Evolutionary conservation across 78 protist species (phyloP).

Genomic region (Neovahlkampfia damariscottae): DNA sequence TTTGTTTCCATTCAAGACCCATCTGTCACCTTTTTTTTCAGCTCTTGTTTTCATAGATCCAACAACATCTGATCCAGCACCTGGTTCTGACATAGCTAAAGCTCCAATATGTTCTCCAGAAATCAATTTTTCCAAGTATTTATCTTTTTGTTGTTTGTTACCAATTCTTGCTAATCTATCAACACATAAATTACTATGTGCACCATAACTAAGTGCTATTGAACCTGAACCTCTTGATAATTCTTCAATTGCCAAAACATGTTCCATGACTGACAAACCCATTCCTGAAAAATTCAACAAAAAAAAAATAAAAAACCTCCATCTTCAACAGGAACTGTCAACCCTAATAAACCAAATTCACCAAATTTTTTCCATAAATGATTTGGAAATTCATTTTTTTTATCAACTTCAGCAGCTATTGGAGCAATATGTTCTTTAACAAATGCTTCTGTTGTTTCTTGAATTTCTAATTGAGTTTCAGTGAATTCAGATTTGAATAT

Average conservation of each 20-base stretch:
- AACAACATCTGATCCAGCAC: conserved; percentile 86
- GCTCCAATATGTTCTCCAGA: conserved; percentile 88
- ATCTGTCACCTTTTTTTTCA: conserved; percentile 40
- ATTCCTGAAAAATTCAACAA: neutral
- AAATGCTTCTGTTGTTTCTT: conserved; percentile 10
- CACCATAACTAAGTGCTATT: conserved; percentile 78
- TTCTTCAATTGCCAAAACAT: conserved; percentile 72
- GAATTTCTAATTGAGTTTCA: neutral
- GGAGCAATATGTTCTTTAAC: conserved; percentile 63
- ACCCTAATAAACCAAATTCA: conserved; percentile 75
- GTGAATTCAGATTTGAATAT: neutral
- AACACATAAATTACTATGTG: conserved; percentile 82
- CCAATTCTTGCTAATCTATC: conserved; percentile 79
- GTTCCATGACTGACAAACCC: conserved; percentile 25
- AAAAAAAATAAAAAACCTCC: conserved; percentile 15
- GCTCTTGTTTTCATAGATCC: conserved; percentile 62
- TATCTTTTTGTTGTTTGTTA: conserved; percentile 61
- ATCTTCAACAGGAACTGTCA: conserved; percentile 34
- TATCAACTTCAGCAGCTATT: conserved; percentile 57
- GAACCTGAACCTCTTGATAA: conserved; percentile 47
- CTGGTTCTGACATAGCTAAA: conserved; percentile 86
- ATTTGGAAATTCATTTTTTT: conserved; percentile 38
- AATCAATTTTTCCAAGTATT: conserved; percentile 59
- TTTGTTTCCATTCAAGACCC: conserved; percentile 65
- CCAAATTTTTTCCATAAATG: conserved; percentile 67